Evolutionary conservation across 805 yeast genomes (phyloP), one percentile per base, ranked within the genome.

Genomic region (Candida silvicultrix): DNA sequence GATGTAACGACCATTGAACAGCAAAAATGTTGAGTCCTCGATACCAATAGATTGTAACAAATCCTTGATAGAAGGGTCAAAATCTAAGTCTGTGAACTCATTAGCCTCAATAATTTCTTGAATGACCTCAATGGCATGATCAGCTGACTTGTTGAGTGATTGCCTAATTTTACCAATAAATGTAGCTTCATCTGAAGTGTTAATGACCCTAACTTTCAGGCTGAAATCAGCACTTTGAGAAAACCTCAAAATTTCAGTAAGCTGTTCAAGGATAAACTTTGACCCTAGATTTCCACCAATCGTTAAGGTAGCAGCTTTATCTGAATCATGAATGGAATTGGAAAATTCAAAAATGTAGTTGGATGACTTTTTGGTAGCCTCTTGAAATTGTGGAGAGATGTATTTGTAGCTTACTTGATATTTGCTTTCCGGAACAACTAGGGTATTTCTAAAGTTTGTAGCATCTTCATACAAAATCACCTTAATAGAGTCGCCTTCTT

Each of bases 251-350:
- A 73, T 49, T 29, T 66, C 66, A 19, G 61, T 43, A 10, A 84
- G 55, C 57, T 83, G 87, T 5, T 63, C 49, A 25, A 74, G 53
- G 8, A 75, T 65, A 5, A 56, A 40, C 2, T 51, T 28, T 2
- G 69, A 55, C 23, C 67, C 63, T 46, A 83, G 73, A 54, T 81
- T 78, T 34, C 87, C 94, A 44, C 81, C 68, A 11, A 85, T 52
- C 63, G 88, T 80, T 9, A 81, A 39, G 1, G 72, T 66, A 15
- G 61, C 67, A 38, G 59, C 25, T 39, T 54, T n/a, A 19, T 63
- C 65, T 21, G 59, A 50, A 2, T 50, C 48, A 5, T 44, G 45
- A 5, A 54, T 47, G 3, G 19, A 43, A 31, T 49, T 51, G 3
- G 45, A 16, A 41, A 56, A 57, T 38, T 58, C 62, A 8, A 57